Base-by-base conservation (phyloP, 371 early-diverging fungal genomes). In the Rhizopus arrhizus region DNA sequence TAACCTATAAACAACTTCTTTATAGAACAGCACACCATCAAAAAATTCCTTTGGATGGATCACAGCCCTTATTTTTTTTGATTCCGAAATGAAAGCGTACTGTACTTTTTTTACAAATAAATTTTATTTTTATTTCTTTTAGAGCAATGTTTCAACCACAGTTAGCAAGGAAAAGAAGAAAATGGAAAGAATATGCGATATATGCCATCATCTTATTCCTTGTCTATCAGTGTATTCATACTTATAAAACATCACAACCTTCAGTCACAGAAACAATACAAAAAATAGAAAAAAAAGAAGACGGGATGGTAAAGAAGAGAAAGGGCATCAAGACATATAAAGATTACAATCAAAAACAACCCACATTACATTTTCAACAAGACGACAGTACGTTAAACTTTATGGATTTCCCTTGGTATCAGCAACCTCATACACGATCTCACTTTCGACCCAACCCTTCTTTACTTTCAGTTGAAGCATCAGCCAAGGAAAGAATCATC, bases 391-490 rank as follows among this genome's bases (percentile, higher is more conserved):
- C 0, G 3, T 29, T 3, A 3, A 42, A 28, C 13, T 35, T 16
- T 33, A 16, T 53, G 15, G 65, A 72, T 29, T 60, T 72, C 13
- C 72, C 72, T 2, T 72, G 72, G 72, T 72, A 72, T 15, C 52
- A 66, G 29, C 49, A 32, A 13, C 12, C 40, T 9, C 60, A 63
- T 36, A 64, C 69, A 36, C 31, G 62, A 32, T 59, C 65, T 8
- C 65, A 69, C 10, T 58, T 56, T 16, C 46, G 5, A 11, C 62
- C 59, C 4, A 57, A 65, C 22, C n/a, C 35, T 6, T 45, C 33
- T 7, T 16, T 59, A 4, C 38, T 53, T 2, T 56, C 71, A 2
- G 58, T 35, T 0, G 43, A 69, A 0, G 31, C 70, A 7, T 58
- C 59, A 1, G 35, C 41, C 3, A 58, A 54, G 11, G 62, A 73